phyloP scores from a whole-genome alignment of 805 yeast species.

The Hanseniaspora mollemarum region DNA sequence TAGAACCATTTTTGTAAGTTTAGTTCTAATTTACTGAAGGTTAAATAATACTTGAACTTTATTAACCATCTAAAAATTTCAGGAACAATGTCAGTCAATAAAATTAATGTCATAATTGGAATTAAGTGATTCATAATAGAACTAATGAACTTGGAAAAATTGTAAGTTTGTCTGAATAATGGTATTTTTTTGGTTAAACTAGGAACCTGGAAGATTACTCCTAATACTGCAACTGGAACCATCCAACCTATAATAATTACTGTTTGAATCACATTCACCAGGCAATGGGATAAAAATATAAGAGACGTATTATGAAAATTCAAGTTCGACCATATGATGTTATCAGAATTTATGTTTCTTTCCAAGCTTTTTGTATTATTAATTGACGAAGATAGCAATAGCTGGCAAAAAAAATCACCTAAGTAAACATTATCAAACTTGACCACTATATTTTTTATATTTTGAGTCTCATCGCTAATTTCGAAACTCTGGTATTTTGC shows the following conservation, averaged over 20 bases:
- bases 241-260: slow-evolving; percentile 57
- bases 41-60: slow-evolving; percentile 44
- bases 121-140: slow-evolving; percentile 41
- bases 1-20: slow-evolving; percentile 71
- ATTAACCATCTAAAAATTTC: slow-evolving; percentile 45
- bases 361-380: slow-evolving; percentile 36
- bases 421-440: slow-evolving; percentile 47
- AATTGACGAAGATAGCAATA: slow-evolving; percentile 36
- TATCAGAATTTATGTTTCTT: slow-evolving; percentile 51
- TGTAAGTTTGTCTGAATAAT: slow-evolving; percentile 29
- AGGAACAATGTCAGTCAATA: slow-evolving; percentile 54
- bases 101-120: slow-evolving; percentile 55
- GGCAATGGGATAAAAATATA: slow-evolving; percentile 31
- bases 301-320: slow-evolving; percentile 31
- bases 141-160: background rate
- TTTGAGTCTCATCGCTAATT: slow-evolving; percentile 20
- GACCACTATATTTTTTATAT: slow-evolving; percentile 40
- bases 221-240: slow-evolving; percentile 71
- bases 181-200: slow-evolving; percentile 53
- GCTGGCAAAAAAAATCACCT: slow-evolving; percentile 55
- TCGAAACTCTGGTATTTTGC: background rate
- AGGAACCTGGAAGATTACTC: slow-evolving; percentile 63
- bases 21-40: slow-evolving; percentile 53
- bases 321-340: slow-evolving; percentile 62
- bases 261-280: slow-evolving; percentile 39